Conservation (phyloP, 1,284 basidiomycete genomes). For the Ganoderma lucidum region DNA sequence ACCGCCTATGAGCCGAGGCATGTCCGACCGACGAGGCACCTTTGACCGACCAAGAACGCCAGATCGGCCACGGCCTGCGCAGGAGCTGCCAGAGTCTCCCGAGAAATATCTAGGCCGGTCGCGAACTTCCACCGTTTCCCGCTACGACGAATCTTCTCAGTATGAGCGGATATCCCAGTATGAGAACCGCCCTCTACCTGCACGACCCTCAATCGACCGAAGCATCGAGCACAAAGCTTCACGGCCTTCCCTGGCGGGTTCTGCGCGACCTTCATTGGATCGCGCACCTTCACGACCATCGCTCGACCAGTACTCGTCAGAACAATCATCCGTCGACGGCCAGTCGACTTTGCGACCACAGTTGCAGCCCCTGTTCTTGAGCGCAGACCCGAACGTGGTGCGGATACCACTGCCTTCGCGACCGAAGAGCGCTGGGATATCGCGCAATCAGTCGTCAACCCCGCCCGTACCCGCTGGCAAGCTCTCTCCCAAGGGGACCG, state of each 20-base stretch:
- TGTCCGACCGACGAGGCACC: slow-evolving; percentile 17
- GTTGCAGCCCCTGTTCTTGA: slow-evolving; percentile 31
- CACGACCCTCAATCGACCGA: slow-evolving; percentile 24
- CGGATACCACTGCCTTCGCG: slow-evolving; percentile 27
- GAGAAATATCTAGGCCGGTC: slow-evolving; percentile 22
- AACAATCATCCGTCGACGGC: slow-evolving; percentile 26
- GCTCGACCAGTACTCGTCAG: slow-evolving; percentile 18
- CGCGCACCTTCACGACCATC: slow-evolving; percentile 26
- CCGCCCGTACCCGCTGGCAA: slow-evolving; percentile 37
- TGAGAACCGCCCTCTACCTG: slow-evolving; percentile 23
- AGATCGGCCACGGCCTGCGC: slow-evolving; percentile 25
- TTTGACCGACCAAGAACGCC: slow-evolving; percentile 22
- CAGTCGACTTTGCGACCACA: slow-evolving; percentile 23
- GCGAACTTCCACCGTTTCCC: slow-evolving; percentile 14
- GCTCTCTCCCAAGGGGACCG: slow-evolving; percentile 38
- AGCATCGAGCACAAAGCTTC: slow-evolving; percentile 23
- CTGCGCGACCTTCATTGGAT: slow-evolving; percentile 18
- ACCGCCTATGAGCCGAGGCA: neutral
- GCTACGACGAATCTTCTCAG: slow-evolving; percentile 8
- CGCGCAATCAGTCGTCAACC: slow-evolving; percentile 26
- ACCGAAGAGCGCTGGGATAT: slow-evolving; percentile 28
- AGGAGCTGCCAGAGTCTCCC: slow-evolving; percentile 33
- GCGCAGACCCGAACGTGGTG: slow-evolving; percentile 27
- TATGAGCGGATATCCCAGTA: slow-evolving; percentile 15
- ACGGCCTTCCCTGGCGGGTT: slow-evolving; percentile 9